A percentile compares a stretch with the other conserved stretches of the same genome.
Evolutionary conservation across 495 filamentous ascomycete genomes (phyloP).

Genomic region (Chaetomidium leptoderma): DNA sequence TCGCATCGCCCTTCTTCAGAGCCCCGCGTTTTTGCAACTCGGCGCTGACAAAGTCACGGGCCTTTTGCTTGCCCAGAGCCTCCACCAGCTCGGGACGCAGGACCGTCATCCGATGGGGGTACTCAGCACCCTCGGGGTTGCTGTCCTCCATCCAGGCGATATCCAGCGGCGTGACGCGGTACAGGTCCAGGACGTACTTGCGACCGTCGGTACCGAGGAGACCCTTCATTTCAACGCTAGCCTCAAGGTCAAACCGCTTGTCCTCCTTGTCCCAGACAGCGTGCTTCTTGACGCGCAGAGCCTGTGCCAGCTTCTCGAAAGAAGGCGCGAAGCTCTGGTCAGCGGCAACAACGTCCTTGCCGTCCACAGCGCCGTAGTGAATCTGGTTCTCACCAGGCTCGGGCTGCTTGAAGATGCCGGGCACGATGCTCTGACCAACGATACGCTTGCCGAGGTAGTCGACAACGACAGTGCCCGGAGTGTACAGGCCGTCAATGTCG

Average conservation of each 20-base stretch:
- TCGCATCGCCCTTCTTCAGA: constrained; percentile 25
- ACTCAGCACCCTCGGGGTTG: constrained; percentile 49
- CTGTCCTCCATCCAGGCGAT: constrained; percentile 80
- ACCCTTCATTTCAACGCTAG: constrained; percentile 97
- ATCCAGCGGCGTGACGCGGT: constrained; percentile 90
- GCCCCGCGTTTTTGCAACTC: constrained; percentile 60
- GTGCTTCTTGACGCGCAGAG: constrained; percentile 86
- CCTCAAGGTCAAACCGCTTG: constrained; percentile 85
- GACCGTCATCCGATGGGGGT: constrained; percentile 94
- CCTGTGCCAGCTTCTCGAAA: constrained; percentile 86
- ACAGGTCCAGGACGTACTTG: constrained; percentile 95
- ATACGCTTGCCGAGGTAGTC: constrained; percentile 97
- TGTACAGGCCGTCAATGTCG: constrained; percentile 89
- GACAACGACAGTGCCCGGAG: constrained; percentile 91
- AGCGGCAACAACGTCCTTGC: constrained; percentile 88
- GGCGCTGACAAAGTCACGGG: constrained; percentile 76
- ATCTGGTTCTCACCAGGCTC: constrained; percentile 98
- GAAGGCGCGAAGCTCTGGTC: constrained; percentile 78
- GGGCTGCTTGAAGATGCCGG: constrained; percentile 97
- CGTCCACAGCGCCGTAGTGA: constrained; percentile 97
- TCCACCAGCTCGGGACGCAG: constrained; percentile 87
- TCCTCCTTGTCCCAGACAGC: constrained; percentile 96
- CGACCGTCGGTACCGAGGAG: constrained; percentile 93
- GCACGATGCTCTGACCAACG: constrained; percentile 96
- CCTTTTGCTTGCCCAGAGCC: constrained; percentile 72